Conservation (phyloP, 2,329 filamentous ascomycete genomes). For the Calonectria pseudoreteaudii region DNA sequence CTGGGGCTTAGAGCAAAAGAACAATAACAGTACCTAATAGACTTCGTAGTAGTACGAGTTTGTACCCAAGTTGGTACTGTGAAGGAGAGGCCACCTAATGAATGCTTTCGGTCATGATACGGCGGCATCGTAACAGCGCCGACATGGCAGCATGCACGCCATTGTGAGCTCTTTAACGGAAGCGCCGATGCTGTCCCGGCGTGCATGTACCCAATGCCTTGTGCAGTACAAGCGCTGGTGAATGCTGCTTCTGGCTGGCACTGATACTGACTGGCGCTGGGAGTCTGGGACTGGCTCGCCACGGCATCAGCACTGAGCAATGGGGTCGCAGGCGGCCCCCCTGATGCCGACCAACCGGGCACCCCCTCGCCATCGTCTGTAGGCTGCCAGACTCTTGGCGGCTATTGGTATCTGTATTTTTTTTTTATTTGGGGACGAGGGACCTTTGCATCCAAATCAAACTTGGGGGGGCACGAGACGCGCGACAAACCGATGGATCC, state of each 20-base stretch:
- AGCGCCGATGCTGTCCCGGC: constrained; percentile 4
- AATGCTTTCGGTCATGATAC: neutral
- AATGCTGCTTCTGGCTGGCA: constrained; percentile 12
- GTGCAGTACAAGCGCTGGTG: constrained; percentile 21
- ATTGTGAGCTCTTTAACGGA: constrained; percentile 9
- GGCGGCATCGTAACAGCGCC: neutral
- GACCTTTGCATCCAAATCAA: constrained; percentile 22
- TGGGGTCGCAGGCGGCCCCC: constrained; percentile 14
- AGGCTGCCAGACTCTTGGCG: constrained; percentile 17
- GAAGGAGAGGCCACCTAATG: neutral
- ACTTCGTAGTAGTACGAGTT: neutral
- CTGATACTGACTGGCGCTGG: neutral
- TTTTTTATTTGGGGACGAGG: neutral
- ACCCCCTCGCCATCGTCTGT: constrained; percentile 4
- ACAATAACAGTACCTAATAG: neutral
- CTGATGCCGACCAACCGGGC: constrained; percentile 22
- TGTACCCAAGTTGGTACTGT: neutral
- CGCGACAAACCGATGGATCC: constrained; percentile 21
- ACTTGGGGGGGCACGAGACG: constrained; percentile 19
- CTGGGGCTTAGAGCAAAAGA: neutral
- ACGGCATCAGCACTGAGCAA: neutral
- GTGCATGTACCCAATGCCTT: neutral
- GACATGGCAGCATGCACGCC: neutral
- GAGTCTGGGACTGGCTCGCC: neutral
- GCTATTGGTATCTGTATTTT: constrained; percentile 8